Conservation (phyloP, 768 basidiomycete genomes). For the Termitomyces sp. region DNA sequence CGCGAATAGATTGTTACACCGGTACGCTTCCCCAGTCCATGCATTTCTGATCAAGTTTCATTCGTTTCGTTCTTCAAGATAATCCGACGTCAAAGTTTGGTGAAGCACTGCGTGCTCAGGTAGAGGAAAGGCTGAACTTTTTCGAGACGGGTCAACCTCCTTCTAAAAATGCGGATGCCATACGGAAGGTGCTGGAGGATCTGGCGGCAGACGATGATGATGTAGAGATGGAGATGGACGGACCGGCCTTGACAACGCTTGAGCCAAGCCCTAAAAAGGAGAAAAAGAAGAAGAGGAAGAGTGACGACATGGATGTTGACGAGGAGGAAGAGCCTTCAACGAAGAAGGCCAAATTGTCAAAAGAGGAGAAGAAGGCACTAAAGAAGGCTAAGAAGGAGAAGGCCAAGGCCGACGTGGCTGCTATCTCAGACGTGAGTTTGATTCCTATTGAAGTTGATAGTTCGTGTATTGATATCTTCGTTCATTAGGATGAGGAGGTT, state of each 20-base stretch:
- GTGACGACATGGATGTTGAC: constrained; percentile 62
- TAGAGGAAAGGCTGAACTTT: constrained; percentile 92
- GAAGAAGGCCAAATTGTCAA: constrained; percentile 74
- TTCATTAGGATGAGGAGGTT: constrained; percentile 13
- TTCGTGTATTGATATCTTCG: neutral
- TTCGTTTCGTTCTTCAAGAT: constrained; percentile 35
- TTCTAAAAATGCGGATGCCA: constrained; percentile 88
- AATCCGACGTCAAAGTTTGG: constrained; percentile 90
- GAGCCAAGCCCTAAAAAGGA: constrained; percentile 51
- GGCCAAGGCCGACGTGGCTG: constrained; percentile 44
- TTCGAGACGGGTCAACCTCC: constrained; percentile 91
- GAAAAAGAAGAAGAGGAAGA: constrained; percentile 67
- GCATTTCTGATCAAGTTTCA: neutral
- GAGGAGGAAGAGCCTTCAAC: constrained; percentile 45
- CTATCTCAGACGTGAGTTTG: constrained; percentile 31
- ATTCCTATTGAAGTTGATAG: constrained; percentile 4
- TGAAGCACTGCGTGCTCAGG: constrained; percentile 88
- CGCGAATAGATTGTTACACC: constrained; percentile 92
- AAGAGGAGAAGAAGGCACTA: constrained; percentile 82
- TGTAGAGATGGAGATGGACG: constrained; percentile 40
- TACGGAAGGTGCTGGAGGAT: constrained; percentile 79
- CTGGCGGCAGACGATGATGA: constrained; percentile 60
- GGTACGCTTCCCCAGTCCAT: constrained; percentile 36
- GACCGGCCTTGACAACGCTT: constrained; percentile 51
- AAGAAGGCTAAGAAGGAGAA: constrained; percentile 73